Conservation (phyloP, 2,329 filamentous ascomycete species). For the Penicillium sp. region DNA sequence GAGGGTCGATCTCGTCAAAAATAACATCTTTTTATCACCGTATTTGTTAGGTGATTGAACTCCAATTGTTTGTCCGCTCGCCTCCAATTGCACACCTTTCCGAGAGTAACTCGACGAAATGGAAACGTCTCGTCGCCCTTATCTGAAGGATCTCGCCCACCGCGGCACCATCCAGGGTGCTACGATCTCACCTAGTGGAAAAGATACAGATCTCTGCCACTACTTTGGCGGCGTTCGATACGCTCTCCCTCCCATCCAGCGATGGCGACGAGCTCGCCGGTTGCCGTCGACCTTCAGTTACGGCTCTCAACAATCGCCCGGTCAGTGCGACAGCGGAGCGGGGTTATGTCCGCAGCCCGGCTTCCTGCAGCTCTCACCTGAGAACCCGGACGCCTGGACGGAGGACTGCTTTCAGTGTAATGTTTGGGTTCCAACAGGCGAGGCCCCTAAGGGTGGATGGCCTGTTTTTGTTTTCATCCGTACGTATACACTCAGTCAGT, state of each 20-base stretch:
- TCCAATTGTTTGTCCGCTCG: not conserved
- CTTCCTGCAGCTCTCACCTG: conserved; percentile 26
- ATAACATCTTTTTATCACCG: no score
- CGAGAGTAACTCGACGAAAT: conserved; percentile 2
- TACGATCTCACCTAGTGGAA: conserved; percentile 41
- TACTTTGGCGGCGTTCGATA: conserved; percentile 60
- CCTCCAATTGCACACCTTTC: not conserved
- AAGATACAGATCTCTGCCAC: conserved; percentile 41
- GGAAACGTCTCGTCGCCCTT: conserved; percentile 25
- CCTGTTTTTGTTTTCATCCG: conserved; percentile 61
- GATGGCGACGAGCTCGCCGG: conserved; percentile 52
- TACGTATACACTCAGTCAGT: conserved; percentile 28
- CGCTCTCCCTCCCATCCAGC: conserved; percentile 51
- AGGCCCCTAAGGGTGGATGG: conserved; percentile 50
- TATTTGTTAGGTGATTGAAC: not conserved
- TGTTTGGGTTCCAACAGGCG: conserved; percentile 54
- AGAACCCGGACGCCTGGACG: conserved; percentile 36
- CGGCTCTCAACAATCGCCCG: conserved; percentile 51
- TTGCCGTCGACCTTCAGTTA: conserved; percentile 53
- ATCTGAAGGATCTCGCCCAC: conserved; percentile 29
- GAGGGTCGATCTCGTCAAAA: not conserved
- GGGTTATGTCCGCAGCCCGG: conserved; percentile 54
- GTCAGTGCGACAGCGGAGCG: conserved; percentile 41
- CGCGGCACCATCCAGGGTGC: conserved; percentile 53
- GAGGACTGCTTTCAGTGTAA: conserved; percentile 61